Percentiles rank a stretch among this genome's conserved stretches.
Evolutionary conservation across 768 basidiomycete genomes (phyloP).

Genomic region (Xerocomellus intermedius): DNA sequence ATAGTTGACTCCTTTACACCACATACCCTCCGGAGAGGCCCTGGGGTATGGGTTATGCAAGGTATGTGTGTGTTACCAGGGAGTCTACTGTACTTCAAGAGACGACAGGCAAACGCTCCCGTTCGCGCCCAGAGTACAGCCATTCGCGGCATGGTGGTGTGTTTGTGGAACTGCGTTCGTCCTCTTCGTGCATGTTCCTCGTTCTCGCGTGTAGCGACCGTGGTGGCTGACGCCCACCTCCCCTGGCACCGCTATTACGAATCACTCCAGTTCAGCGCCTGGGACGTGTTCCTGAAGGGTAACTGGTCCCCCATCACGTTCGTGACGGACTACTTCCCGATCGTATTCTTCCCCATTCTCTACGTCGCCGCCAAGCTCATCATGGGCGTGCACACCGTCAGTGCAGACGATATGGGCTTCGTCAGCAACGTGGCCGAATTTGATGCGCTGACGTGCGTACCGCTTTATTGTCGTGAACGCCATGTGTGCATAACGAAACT

Average conservation of each 20-base stretch:
- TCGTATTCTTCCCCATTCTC: constrained; percentile 46
- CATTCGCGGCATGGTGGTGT: constrained; percentile 40
- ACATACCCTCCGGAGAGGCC: too few species aligned
- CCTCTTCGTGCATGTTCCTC: constrained; percentile 33
- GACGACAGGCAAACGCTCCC: constrained; percentile 46
- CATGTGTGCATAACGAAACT: too few species aligned
- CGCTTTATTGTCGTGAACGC: neutral
- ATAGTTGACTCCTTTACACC: too few species aligned
- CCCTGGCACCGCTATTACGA: neutral
- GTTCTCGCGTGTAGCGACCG: neutral
- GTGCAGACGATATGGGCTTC: constrained; percentile 29
- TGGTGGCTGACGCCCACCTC: neutral
- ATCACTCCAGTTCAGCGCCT: constrained; percentile 36
- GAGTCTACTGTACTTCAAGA: too few species aligned
- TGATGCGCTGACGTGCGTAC: constrained; percentile 26
- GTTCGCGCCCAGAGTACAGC: constrained; percentile 40
- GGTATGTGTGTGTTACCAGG: too few species aligned
- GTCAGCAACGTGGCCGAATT: constrained; percentile 24
- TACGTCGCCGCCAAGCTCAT: constrained; percentile 33
- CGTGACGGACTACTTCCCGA: constrained; percentile 42
- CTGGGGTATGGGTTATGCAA: too few species aligned
- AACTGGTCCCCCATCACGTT: constrained; percentile 39
- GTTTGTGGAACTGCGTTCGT: constrained; percentile 24
- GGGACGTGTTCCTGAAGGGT: constrained; percentile 37
- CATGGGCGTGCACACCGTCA: constrained; percentile 11